Evolutionary conservation across 73 alveolate genomes (phyloP), one percentile per base, ranked within the genome.

Genomic region (Paramecium sexaurelia): DNA sequence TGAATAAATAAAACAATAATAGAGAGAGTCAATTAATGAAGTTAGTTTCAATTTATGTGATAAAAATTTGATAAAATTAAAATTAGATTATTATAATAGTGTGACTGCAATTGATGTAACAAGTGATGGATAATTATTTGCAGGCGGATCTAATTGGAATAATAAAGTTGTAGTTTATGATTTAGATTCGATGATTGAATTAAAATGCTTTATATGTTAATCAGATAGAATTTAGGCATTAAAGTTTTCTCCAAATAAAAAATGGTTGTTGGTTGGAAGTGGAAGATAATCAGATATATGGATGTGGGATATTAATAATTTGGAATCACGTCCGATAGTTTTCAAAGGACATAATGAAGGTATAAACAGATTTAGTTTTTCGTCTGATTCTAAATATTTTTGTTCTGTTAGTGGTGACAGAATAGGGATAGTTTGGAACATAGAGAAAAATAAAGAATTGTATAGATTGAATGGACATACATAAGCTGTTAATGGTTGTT

Each of bases 21-120:
- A 3, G 5, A 51, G 15, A 51, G 11, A 51, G 3, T 4, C 8
- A 5, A 8, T 19, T 2, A 24, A 61, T 19, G 83, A 61, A 6
- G 83, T 26, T 32, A 61, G 83, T 27, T 61, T 61, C 11, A 24
- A 19, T 29, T 26, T 61, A 61, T 61, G 83, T 32, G 83, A 61
- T 61, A 61, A 61, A 10, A 61, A 61, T 26, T 8, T 61, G 6
- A 61, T 61, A 10, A 61, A 61, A 61, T 61, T 61, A 27, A 61
- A 61, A 61, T 61, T 32, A 61, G 83, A 61, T 26, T 32, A 61
- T 24, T 61, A 29, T 32, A 61, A 32, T 61, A 61, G 83, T 61
- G 83, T 61, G 37, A 61, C 83, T 61, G 83, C 83, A 61, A 32
- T 61, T 0, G 83, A 61, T 61, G 83, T 61, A 3, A 61, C 83